phyloP scores from a whole-genome alignment of 2,329 filamentous ascomycete species.

The Talaromyces sp. region DNA sequence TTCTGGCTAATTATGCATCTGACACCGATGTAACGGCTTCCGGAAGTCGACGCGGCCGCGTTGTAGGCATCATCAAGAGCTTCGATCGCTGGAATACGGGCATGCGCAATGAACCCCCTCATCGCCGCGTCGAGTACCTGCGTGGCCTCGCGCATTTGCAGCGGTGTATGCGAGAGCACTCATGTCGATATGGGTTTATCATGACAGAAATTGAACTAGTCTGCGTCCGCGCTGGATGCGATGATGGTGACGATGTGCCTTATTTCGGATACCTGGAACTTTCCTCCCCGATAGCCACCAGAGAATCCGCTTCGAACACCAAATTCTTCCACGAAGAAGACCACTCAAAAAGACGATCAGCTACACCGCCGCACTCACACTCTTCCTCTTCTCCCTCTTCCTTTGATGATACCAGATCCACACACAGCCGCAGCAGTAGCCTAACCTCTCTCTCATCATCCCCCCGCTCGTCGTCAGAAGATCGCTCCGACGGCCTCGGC shows the following conservation, averaged over 20 bases:
- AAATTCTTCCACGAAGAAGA: neutral
- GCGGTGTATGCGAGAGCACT: slow-evolving; percentile 86
- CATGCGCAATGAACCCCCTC: slow-evolving; percentile 79
- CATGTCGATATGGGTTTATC: slow-evolving; percentile 91
- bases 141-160: slow-evolving; percentile 81
- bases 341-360: neutral
- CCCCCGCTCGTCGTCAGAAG: neutral
- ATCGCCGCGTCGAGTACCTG: slow-evolving; percentile 84
- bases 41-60: slow-evolving; percentile 53
- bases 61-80: slow-evolving; percentile 81
- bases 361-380: neutral
- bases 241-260: slow-evolving; percentile 57
- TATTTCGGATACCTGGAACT: slow-evolving; percentile 89
- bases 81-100: slow-evolving; percentile 94
- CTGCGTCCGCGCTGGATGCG: slow-evolving; percentile 71
- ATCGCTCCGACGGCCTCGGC: slow-evolving; percentile 17
- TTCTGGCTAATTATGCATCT: slow-evolving; percentile 50
- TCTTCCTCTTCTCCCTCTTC: neutral
- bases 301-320: slow-evolving; percentile 29
- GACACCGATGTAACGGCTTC: slow-evolving; percentile 46
- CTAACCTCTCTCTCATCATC: neutral
- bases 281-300: slow-evolving; percentile 52
- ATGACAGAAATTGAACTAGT: slow-evolving; percentile 94
- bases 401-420: neutral
- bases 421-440: slow-evolving; percentile 2